Evolutionary conservation across 352 stramenopile species (phyloP), one percentile per base, ranked within the genome.

Genomic region (Phytopythium ostracodes): DNA sequence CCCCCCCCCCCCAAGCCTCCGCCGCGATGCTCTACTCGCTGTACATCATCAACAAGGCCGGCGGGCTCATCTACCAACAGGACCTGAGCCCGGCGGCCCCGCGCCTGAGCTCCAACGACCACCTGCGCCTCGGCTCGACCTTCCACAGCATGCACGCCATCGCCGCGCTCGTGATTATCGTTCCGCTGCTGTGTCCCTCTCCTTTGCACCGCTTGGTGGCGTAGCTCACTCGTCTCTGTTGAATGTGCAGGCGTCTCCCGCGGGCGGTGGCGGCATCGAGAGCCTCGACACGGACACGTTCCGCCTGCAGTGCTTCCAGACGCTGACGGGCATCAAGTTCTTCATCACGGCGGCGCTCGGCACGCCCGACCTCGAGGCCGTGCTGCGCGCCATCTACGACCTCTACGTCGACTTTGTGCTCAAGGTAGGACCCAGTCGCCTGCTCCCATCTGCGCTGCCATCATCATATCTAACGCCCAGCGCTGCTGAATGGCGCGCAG

Each of bases 401-500:
- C 68, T 98, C n/a, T 98, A 97, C 70, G 81, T 96, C 40, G 93
- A 98, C 81, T 98, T 96, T 61, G 93, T 98, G 61, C 90, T 98
- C 64, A 98, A 98, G 88, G 89, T 93, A 65, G 8, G 55, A 36
- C 33, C 11, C 12, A n/a, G 27, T 27, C 7, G n/a, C n/a, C 7
- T 8, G 24, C 4, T 24, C 31, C 9, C 15, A 3, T 12, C 2
- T 11, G 22, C 10, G n/a, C n/a, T 51, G 5, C 7, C 1, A 8
- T 17, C 8, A 18, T 22, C 0, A n/a, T 14, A 24, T 52, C 22
- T 40, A 51, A 40, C 44, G 15, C 24, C 27, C 50, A 22, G 15
- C n/a, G 17, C 15, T 46, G 22, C 52, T 24, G 15, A n/a, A 42
- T 17, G 9, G 8, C 63, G 25, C 20, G 18, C 40, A 92, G 89